Base-by-base conservation (phyloP, 768 basidiomycete species). In the Gloeophyllum trabeum region DNA sequence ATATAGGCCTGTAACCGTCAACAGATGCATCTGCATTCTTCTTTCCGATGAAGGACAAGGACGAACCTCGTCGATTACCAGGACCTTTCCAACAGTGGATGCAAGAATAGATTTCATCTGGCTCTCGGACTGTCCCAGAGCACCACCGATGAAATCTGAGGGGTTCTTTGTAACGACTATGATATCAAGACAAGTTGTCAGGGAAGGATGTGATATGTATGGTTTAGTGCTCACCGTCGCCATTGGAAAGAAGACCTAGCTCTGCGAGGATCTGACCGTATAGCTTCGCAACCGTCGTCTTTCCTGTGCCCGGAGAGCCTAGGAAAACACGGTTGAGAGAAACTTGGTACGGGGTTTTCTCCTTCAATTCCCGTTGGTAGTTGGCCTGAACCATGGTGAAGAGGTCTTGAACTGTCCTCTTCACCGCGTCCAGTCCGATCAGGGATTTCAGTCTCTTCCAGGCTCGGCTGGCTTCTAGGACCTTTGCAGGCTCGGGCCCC, bases 1-100 rank as follows among this genome's bases (percentile, higher is more conserved):
- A 78, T 79, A 48, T 73, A 84, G 3, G 81, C 81, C 81, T 82
- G 44, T n/a, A n/a, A n/a, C n/a, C n/a, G n/a, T n/a, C n/a, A n/a
- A n/a, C n/a, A n/a, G n/a, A n/a, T n/a, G n/a, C n/a, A n/a, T n/a
- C n/a, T n/a, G n/a, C n/a, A 24, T 14, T 10, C 13, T n/a, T n/a
- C n/a, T 21, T 37, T 37, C 24, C n/a, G n/a, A n/a, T n/a, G n/a
- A n/a, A n/a, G n/a, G n/a, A n/a, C n/a, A n/a, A n/a, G n/a, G n/a
- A 48, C 54, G 38, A 44, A 67, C 80, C 69, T 83, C 81, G 46
- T 83, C 81, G 30, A 83, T 83, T 7, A 83, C 70, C 32, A 83
- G 57, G 0, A 83, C 76, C 50, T 83, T 83, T 12, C 81, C 81
- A 2, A 71, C 61, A 0, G 73, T 71, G 39, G 57, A 73, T 1